Evolutionary conservation across 257 asterid species (phyloP).

Genomic region (Ligustrum vulgare): DNA sequence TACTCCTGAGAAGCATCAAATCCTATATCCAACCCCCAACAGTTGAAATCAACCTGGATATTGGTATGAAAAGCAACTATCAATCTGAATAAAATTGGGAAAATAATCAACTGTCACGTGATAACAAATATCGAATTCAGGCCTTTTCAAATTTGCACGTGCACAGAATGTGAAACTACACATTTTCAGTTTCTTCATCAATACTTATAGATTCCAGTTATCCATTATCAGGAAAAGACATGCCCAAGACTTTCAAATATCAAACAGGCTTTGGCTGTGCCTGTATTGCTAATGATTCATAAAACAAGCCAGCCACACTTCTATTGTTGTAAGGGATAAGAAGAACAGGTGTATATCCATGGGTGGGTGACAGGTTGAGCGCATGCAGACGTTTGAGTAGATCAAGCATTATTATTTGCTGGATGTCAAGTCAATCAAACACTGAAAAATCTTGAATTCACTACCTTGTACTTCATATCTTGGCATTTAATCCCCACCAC

Average conservation of each 20-base stretch:
- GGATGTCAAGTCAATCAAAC: background rate
- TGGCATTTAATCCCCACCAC: slow-evolving; percentile 90
- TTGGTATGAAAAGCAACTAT: background rate
- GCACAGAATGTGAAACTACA: background rate
- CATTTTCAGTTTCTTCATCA: background rate
- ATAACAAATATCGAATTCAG: background rate
- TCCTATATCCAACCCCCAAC: background rate
- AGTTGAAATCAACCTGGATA: background rate
- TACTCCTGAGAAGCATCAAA: background rate
- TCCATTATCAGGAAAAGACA: background rate
- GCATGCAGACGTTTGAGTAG: slow-evolving; percentile 4
- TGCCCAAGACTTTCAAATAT: background rate
- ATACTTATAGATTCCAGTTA: background rate
- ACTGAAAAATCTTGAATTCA: slow-evolving; percentile 10
- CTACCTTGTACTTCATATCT: slow-evolving; percentile 82
- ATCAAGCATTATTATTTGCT: background rate
- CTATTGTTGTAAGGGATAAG: background rate
- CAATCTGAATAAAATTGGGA: background rate
- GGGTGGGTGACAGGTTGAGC: background rate
- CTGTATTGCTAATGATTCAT: background rate
- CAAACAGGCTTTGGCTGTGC: slow-evolving; percentile 3
- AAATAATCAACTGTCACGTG: background rate
- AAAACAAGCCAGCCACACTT: background rate
- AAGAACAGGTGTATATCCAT: background rate
- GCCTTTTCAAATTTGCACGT: background rate